Base-by-base conservation (phyloP, 2,329 filamentous ascomycete species). In the Aspergillus sp. region DNA sequence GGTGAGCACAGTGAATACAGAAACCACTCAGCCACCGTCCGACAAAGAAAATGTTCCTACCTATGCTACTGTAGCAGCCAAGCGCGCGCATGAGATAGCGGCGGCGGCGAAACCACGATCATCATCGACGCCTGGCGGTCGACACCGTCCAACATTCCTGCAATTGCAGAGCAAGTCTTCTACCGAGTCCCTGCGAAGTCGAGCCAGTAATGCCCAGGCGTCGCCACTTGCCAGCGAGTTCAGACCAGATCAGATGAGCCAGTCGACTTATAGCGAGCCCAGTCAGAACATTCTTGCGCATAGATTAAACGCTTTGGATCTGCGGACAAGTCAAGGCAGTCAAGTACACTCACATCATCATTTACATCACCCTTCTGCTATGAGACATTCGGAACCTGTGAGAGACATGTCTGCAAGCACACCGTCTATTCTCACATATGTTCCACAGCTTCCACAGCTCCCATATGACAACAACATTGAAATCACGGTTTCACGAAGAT, bases 401-500 rank as follows among this genome's bases (percentile, higher is more conserved):
- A 45, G 42, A 27, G 54, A 59, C 19, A 43, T 60, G 43, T 61
- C 59, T 26, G 54, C 54, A 27, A 62, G 59, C 35, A 56, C 57
- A 4, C 56, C 57, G 10, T 51, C 60, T 7, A 42, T 56, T 13
- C 19, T 57, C n/a, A 50, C 56, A 26, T 54, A 54, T 33, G 37
- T 43, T n/a, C 40, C 46, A 19, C 50, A 38, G 27, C 13, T 47
- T 3, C 37, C 40, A 27, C 53, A 57, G 8, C 42, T 69, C 3
- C 65, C 62, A 2, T 63, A 64, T 35, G 66, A 68, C 10, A 46
- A 56, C 30, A 56, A 68, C 37, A 62, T 68, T 29, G 48, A 60
- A 5, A 53, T 68, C 41, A 57, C 58, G 7, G 50, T 56, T 10
- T 42, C 60, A 29, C 54, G 53, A 10, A 60, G 48, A 11, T 45